Evolutionary conservation across 208 protist species (phyloP).

Genomic region (Leishmania aethiopica): DNA sequence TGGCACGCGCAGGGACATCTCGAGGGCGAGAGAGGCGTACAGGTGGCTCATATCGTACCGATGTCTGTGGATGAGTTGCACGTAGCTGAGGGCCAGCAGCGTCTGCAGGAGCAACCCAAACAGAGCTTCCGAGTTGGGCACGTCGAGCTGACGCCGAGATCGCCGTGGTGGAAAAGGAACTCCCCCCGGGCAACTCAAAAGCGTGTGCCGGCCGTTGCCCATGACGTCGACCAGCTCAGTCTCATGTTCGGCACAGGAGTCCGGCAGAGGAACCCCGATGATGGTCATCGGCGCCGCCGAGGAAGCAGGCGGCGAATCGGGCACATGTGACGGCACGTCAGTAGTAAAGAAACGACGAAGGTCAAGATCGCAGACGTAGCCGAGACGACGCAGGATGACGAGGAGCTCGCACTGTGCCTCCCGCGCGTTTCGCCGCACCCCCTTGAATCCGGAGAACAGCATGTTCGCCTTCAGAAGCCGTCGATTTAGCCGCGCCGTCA

Average conservation of each 20-base stretch:
- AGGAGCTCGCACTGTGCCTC: conserved; percentile 74
- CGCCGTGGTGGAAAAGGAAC: not conserved
- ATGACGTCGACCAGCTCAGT: conserved; percentile 31
- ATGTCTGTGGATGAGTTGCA: conserved; percentile 55
- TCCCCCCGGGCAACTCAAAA: conserved; percentile 20
- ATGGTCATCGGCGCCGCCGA: not conserved
- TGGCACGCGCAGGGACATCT: conserved; percentile 30
- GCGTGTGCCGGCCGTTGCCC: conserved; percentile 11
- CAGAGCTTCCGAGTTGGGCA: conserved; percentile 29
- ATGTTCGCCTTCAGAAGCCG: conserved; percentile 42
- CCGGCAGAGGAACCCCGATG: conserved; percentile 15
- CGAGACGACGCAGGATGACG: conserved; percentile 56
- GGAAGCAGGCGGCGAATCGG: not conserved
- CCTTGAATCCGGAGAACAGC: conserved; percentile 57
- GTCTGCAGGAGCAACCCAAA: conserved; percentile 36
- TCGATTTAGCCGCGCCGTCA: conserved; percentile 26
- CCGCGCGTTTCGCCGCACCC: conserved; percentile 31
- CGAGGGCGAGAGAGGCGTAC: conserved; percentile 65
- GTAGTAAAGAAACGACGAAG: not conserved
- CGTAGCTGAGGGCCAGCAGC: conserved; percentile 60
- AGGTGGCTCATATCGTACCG: conserved; percentile 54
- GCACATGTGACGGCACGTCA: not conserved
- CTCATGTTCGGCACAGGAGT: conserved; percentile 52
- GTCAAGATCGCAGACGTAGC: conserved; percentile 79
- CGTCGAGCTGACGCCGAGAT: not conserved